These are phyloP conservation scores for Thymus quinquecostatus DNA, from an alignment of 257 asterid species.

Conservation along the genomic window DNA sequence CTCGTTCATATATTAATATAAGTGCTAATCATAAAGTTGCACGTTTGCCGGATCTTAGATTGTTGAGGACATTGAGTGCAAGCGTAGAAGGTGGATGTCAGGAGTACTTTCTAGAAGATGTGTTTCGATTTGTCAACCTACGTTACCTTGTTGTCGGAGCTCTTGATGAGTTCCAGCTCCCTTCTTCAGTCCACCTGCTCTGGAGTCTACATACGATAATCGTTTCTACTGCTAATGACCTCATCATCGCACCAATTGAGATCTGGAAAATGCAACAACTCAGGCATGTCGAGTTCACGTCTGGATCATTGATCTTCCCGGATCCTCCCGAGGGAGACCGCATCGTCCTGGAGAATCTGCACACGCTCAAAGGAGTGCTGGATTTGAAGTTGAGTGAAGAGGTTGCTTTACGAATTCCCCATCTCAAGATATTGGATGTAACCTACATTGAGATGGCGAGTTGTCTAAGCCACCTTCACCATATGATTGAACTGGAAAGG, in stretches of 20 bases:
- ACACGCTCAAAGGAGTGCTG: neutral
- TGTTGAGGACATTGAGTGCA: neutral
- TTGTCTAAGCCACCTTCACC: too few relatives aligned
- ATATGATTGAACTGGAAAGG: too few relatives aligned
- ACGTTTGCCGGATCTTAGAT: neutral
- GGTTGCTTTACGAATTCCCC: neutral
- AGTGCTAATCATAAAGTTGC: too few relatives aligned
- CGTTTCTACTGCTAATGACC: neutral
- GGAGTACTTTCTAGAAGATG: too few relatives aligned
- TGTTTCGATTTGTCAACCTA: neutral
- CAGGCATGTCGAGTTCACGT: neutral
- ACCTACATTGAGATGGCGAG: neutral
- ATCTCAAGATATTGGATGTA: neutral
- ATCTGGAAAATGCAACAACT: constrained; percentile 3
- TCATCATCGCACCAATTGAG: neutral
- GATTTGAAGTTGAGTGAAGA: neutral
- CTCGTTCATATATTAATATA: too few relatives aligned
- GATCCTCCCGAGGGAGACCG: neutral
- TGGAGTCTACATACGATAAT: neutral
- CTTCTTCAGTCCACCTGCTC: neutral
- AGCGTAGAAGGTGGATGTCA: neutral
- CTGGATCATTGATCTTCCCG: neutral
- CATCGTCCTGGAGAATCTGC: neutral
- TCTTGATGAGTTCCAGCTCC: too few relatives aligned
- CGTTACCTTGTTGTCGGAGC: neutral